A percentile compares a stretch with the other conserved stretches of the same genome.
Evolutionary conservation across 768 basidiomycete genomes (phyloP).

Genomic region (Pleurotus eryngii): DNA sequence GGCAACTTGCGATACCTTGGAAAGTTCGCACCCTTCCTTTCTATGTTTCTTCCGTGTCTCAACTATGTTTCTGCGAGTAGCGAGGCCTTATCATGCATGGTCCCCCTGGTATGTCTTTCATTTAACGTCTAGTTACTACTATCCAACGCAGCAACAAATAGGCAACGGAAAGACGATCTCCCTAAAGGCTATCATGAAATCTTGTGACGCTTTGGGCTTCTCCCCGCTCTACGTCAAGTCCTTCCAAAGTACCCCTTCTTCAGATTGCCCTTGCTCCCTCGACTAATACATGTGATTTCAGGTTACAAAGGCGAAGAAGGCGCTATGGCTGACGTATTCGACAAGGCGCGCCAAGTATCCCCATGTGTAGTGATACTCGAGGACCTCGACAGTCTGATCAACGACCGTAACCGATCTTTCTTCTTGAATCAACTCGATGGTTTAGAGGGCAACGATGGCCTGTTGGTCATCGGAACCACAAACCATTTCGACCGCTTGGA

Average conservation of each 20-base stretch:
- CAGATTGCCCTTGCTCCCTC: not conserved
- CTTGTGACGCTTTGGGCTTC: slow-evolving; percentile 57
- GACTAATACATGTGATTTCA: slow-evolving; percentile 19
- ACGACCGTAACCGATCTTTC: slow-evolving; percentile 74
- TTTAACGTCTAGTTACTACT: not conserved
- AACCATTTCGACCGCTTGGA: slow-evolving; percentile 84
- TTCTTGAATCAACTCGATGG: slow-evolving; percentile 89
- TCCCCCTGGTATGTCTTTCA: slow-evolving; percentile 53
- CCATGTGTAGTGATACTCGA: slow-evolving; percentile 65
- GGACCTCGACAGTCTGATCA: slow-evolving; percentile 75
- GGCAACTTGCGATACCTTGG: slow-evolving; percentile 76
- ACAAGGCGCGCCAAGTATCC: slow-evolving; percentile 64
- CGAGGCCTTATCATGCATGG: slow-evolving; percentile 83
- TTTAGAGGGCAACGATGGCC: slow-evolving; percentile 72
- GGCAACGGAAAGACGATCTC: slow-evolving; percentile 87
- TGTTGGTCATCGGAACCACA: slow-evolving; percentile 76
- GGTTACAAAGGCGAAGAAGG: slow-evolving; percentile 61
- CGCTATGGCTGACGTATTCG: slow-evolving; percentile 66
- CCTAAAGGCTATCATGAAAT: slow-evolving; percentile 80
- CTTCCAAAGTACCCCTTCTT: slow-evolving; percentile 53
- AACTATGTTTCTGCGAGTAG: slow-evolving; percentile 28
- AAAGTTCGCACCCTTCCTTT: slow-evolving; percentile 42
- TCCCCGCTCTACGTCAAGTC: slow-evolving; percentile 80
- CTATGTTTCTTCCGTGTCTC: not conserved
- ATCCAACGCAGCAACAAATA: slow-evolving; percentile 12